A percentile compares a stretch with the other conserved stretches of the same genome.
These are phyloP conservation scores for Solanum bulbocastanum DNA, from an alignment of 257 asterid species.

Conservation along the genomic window DNA sequence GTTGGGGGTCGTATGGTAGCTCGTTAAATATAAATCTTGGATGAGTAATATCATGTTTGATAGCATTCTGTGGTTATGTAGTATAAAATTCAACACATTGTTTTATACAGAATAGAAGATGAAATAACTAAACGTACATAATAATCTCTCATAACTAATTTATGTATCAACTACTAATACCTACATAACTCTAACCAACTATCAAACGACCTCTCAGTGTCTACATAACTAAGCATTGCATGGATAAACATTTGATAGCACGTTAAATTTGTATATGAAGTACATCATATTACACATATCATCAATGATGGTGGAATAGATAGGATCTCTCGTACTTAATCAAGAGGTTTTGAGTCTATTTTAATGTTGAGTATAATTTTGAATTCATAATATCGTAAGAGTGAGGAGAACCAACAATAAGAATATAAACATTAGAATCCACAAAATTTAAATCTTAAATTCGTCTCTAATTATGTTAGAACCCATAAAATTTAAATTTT, in stretches of 20 bases:
- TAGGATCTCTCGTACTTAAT: background rate
- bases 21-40: background rate
- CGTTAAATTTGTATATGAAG: background rate
- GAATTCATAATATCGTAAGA: background rate
- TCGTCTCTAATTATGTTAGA: background rate
- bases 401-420: background rate
- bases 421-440: background rate
- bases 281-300: background rate
- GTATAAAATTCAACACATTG: background rate
- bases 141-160: too few species aligned
- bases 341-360: background rate
- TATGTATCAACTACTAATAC: background rate
- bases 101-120: background rate
- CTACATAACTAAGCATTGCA: background rate
- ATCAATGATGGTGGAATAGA: background rate
- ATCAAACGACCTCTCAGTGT: background rate
- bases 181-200: background rate
- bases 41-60: background rate
- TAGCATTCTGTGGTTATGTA: background rate
- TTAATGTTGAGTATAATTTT: background rate
- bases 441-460: background rate
- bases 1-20: background rate
- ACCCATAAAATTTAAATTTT: background rate
- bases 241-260: background rate
- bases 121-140: background rate